A percentile compares a stretch with the other conserved stretches of the same genome.
These are phyloP conservation scores for Leishmania aethiopica DNA, from an alignment of 208 protist genomes.

Conservation along the genomic window DNA sequence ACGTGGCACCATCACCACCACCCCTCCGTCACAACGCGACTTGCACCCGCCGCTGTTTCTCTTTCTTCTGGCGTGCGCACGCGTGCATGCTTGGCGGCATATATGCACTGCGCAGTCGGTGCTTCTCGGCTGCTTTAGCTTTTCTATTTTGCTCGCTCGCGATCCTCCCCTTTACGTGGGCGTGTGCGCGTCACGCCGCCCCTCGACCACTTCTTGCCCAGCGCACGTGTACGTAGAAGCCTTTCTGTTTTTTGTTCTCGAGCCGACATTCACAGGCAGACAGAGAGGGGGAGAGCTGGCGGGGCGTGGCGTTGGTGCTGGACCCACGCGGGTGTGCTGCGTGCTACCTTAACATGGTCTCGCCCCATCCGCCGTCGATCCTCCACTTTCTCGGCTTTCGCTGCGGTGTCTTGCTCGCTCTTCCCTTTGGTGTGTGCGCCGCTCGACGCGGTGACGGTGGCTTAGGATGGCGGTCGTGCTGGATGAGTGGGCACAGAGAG, in stretches of 20 bases:
- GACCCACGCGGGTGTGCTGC: background rate
- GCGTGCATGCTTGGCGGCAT: background rate
- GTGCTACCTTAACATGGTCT: background rate
- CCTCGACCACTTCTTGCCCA: background rate
- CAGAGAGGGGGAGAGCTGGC: background rate
- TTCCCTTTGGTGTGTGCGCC: background rate
- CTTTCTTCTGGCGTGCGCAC: background rate
- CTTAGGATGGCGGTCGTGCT: background rate
- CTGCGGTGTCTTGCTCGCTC: no score
- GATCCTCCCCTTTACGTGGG: background rate
- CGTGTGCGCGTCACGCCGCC: background rate
- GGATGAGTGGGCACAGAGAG: background rate
- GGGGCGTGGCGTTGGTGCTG: background rate
- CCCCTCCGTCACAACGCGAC: background rate
- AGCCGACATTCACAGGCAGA: background rate
- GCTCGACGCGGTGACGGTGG: background rate
- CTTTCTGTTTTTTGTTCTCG: background rate
- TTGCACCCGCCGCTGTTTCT: background rate
- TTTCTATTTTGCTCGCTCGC: background rate
- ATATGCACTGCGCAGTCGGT: background rate
- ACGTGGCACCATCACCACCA: background rate
- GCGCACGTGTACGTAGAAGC: background rate
- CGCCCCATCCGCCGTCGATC: background rate
- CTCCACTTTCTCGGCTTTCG: background rate
- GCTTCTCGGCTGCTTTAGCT: background rate